A percentile compares a stretch with the other conserved stretches of the same genome.
phyloP scores from a whole-genome alignment of 1,284 basidiomycete species.

The Hymenochaete sp. region DNA sequence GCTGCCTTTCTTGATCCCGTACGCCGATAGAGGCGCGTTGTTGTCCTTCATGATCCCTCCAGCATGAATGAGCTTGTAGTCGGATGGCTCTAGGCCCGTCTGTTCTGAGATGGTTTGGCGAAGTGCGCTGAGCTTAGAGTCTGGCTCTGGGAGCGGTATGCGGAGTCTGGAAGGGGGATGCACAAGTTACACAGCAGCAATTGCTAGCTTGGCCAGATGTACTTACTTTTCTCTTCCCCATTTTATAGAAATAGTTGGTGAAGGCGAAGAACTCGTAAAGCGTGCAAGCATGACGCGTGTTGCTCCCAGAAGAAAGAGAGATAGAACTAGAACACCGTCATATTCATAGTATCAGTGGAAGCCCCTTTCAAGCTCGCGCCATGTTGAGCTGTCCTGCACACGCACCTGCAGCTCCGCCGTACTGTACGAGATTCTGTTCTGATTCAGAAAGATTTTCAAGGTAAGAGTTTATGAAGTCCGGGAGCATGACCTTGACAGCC shows the following conservation, averaged over 20 bases:
- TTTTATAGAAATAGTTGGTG: slow-evolving; percentile 47
- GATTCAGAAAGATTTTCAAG: no score
- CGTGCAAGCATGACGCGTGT: slow-evolving; percentile 24
- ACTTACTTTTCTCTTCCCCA: slow-evolving; percentile 51
- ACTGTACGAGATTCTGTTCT: no score
- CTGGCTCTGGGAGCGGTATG: slow-evolving; percentile 47
- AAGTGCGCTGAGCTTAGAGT: slow-evolving; percentile 46
- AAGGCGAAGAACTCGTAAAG: slow-evolving; percentile 21
- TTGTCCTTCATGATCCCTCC: slow-evolving; percentile 78
- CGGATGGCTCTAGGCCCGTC: slow-evolving; percentile 49
- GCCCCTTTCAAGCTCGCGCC: neutral
- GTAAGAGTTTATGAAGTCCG: no score
- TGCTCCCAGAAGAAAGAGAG: neutral
- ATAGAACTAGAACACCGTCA: neutral
- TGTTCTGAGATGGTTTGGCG: slow-evolving; percentile 51
- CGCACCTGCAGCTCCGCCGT: slow-evolving; percentile 13
- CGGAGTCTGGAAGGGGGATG: slow-evolving; percentile 32
- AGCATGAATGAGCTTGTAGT: slow-evolving; percentile 73
- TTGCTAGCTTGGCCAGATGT: neutral
- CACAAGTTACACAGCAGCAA: slow-evolving; percentile 1
- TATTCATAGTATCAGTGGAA: neutral
- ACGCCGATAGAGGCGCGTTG: slow-evolving; percentile 37
- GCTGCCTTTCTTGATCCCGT: slow-evolving; percentile 51
- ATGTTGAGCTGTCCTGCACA: no score
- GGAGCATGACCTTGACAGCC: no score